Conservation (phyloP, 805 yeast species). For the Ogataea pilisensis region DNA sequence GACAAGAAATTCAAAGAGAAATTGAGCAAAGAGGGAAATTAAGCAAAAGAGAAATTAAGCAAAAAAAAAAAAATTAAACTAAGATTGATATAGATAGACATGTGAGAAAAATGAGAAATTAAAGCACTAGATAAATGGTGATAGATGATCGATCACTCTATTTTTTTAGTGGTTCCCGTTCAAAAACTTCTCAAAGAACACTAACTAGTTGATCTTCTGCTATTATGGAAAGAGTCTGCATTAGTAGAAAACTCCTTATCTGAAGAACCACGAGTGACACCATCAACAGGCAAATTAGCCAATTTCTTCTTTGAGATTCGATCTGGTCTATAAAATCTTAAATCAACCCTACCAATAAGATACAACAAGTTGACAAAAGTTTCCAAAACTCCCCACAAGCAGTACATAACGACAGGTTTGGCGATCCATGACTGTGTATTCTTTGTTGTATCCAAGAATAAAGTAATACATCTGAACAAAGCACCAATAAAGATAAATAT, state of each 20-base stretch:
- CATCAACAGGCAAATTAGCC: not conserved
- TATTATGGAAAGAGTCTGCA: not conserved
- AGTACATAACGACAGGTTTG: slow-evolving; percentile 58
- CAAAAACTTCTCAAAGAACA: not conserved
- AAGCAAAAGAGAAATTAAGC: too few species aligned
- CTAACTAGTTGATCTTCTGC: not conserved
- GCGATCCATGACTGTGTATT: slow-evolving; percentile 40
- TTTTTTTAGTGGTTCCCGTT: too few species aligned
- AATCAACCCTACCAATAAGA: slow-evolving; percentile 62
- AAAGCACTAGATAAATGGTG: too few species aligned
- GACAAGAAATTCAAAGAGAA: too few species aligned
- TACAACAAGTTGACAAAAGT: slow-evolving; percentile 51
- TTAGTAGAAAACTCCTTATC: slow-evolving; percentile 4
- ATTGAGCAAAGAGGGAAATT: too few species aligned
- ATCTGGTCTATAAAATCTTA: slow-evolving; percentile 79
- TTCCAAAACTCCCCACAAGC: slow-evolving; percentile 68
- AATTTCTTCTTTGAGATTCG: slow-evolving; percentile 8
- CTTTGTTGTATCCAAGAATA: slow-evolving; percentile 34
- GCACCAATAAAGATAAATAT: slow-evolving; percentile 47
- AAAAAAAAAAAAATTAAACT: too few species aligned
- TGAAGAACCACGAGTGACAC: not conserved
- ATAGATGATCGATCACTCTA: too few species aligned
- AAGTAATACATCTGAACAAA: slow-evolving; percentile 44
- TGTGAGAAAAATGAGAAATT: too few species aligned
- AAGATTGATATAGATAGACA: too few species aligned